Base-by-base conservation (phyloP, 441 rosid species). In the Bocquillonia castaneifolia region DNA sequence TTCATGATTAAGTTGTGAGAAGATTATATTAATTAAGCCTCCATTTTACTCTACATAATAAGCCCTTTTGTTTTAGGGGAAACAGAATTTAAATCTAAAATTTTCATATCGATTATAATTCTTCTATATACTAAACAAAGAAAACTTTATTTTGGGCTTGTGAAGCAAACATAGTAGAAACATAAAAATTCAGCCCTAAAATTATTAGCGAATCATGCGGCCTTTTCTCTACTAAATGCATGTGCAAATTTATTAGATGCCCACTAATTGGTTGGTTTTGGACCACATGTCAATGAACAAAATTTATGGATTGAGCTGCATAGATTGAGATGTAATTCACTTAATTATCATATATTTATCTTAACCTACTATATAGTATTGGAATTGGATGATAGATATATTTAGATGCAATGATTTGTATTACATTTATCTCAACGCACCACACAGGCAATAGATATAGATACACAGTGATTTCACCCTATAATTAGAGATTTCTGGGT, bases 401-500 rank as follows among this genome's bases (percentile, higher is more conserved):
- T 7, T 34, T 3, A 34, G 7, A 3, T 3, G 37, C 47, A 66
- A n/a, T n/a, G n/a, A n/a, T n/a, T n/a, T n/a, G n/a, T n/a, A n/a
- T n/a, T n/a, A n/a, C n/a, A n/a, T n/a, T n/a, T n/a, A n/a, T n/a
- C n/a, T n/a, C n/a, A n/a, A n/a, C n/a, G n/a, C n/a, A n/a, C n/a
- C n/a, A n/a, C n/a, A n/a, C n/a, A n/a, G n/a, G n/a, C n/a, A n/a
- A n/a, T n/a, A n/a, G n/a, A n/a, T n/a, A n/a, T n/a, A n/a, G n/a
- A n/a, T n/a, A n/a, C n/a, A 32, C 2, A 37, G 23, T 70, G 60
- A 67, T 59, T 68, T 55, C 66, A 71, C 65, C 54, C 52, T 20
- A 34, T 54, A 53, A 50, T 50, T 63, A 64, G 25, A 58, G 71
- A 61, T 59, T 37, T 64, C 73, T 78, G 78, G 76, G 40, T 60